Evolutionary conservation across 2,329 filamentous ascomycete genomes (phyloP), one percentile per base, ranked within the genome.

Genomic region (Ophiosphaerella herpotricha): DNA sequence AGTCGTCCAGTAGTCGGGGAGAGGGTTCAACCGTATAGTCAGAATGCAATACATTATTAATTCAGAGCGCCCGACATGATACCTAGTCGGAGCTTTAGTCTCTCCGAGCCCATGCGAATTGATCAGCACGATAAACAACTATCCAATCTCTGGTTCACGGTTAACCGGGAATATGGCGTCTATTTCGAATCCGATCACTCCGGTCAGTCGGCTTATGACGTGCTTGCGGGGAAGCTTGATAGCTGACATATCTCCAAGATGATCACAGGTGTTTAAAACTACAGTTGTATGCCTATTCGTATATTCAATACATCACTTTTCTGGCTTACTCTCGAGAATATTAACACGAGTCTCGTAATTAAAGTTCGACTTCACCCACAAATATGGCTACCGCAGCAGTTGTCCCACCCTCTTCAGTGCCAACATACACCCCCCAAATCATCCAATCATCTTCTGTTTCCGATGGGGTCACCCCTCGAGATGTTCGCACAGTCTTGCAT

Each of bases 151-250:
- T 29, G 26, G 7, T 8, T 29, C n/a, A 11, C 3, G 35, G 11
- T 13, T 36, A 13, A n/a, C 12, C 18, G 7, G 26, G 13, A 13
- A n/a, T 33, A 31, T 34, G 33, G 39, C 33, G n/a, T 42, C 7
- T 46, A 54, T 60, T 62, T 61, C 52, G 58, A 63, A 58, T 48
- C 47, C 45, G 39, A 58, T 61, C 42, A 58, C 54, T 48, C 46
- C 24, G 46, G 50, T 9, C 34, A 43, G 44, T 54, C 35, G 58
- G 18, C 16, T 40, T 49, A 69, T 69, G 48, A 53, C 64, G 66
- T 69, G 66, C 64, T 66, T 69, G 66, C 63, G 66, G 66, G 64
- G 66, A 66, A 66, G 54, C 54, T 50, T 16, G 46, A 21, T 39
- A 57, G 63, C 59, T 66, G 56, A 66, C 59, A 60, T 62, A 63